A percentile compares a stretch with the other conserved stretches of the same genome.
Conservation (phyloP, 2,329 filamentous ascomycete species). For the Penicillium sumatraense region DNA sequence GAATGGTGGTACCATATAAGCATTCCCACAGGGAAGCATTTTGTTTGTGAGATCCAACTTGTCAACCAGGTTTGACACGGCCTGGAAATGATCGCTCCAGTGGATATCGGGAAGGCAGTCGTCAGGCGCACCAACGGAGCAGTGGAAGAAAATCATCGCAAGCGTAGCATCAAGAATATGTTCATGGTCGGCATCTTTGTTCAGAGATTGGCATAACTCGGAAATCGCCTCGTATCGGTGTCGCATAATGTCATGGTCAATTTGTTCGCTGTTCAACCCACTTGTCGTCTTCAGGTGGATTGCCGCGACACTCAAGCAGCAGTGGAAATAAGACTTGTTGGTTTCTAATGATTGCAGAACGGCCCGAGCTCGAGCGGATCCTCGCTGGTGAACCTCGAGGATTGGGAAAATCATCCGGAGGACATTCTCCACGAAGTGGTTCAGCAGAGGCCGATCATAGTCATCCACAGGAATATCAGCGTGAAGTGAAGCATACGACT, state of each 20-base stretch:
- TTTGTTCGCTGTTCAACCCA: constrained; percentile 68
- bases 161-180: constrained; percentile 91
- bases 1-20: constrained; percentile 74
- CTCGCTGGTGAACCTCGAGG: constrained; percentile 85
- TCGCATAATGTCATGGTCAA: constrained; percentile 90
- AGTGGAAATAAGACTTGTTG: constrained; percentile 94
- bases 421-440: constrained; percentile 89
- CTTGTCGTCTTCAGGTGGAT: constrained; percentile 86
- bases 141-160: constrained; percentile 96
- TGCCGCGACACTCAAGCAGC: constrained; percentile 89
- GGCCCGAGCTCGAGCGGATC: constrained; percentile 77
- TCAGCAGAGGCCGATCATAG: constrained; percentile 80
- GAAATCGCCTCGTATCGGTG: constrained; percentile 89
- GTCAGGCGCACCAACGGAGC: constrained; percentile 82
- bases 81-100: constrained; percentile 97
- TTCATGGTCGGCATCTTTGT: constrained; percentile 78
- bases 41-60: constrained; percentile 78
- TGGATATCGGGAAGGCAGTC: constrained; percentile 88
- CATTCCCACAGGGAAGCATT: constrained; percentile 61
- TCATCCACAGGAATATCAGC: constrained; percentile 76
- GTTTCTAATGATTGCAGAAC: constrained; percentile 85
- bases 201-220: constrained; percentile 80
- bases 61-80: constrained; percentile 80
- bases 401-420: constrained; percentile 90
- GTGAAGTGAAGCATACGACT: constrained; percentile 56